These are phyloP conservation scores for Neofusicoccum sp. DNA, from an alignment of 2,329 filamentous ascomycete species.

Conservation along the genomic window DNA sequence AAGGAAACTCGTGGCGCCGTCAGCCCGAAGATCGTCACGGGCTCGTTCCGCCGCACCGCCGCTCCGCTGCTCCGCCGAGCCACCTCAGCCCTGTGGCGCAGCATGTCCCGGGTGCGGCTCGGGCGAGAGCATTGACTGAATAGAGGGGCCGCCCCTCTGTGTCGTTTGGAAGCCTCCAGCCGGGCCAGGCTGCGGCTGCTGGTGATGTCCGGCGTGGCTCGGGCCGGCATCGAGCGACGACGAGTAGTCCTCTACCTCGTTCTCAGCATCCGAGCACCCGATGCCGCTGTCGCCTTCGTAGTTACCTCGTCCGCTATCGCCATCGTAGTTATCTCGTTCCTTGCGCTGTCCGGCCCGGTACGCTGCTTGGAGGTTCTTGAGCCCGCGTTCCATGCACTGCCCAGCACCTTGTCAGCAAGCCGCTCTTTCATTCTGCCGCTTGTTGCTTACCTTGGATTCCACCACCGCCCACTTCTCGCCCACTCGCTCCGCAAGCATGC, in stretches of 20 bases:
- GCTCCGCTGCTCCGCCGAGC: not conserved
- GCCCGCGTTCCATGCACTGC: conserved; percentile 78
- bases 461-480: conserved; percentile 63
- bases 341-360: conserved; percentile 65
- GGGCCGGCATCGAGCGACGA: conserved; percentile 12
- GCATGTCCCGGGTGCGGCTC: conserved; percentile 11
- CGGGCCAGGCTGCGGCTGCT: conserved; percentile 51
- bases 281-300: conserved; percentile 68
- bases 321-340: conserved; percentile 54
- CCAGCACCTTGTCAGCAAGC: not conserved
- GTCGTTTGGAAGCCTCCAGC: conserved; percentile 10
- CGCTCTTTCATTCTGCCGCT: conserved; percentile 40
- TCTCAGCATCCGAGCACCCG: conserved; percentile 53
- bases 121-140: conserved; percentile 39
- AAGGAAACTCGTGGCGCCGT: conserved; percentile 3
- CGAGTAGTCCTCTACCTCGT: conserved; percentile 34
- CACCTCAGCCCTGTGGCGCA: not conserved
- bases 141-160: conserved; percentile 35
- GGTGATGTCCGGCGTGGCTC: conserved; percentile 41
- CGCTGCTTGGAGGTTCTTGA: conserved; percentile 75
- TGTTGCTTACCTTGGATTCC: conserved; percentile 73
- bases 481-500: conserved; percentile 62
- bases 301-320: conserved; percentile 16
- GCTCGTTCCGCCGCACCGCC: not conserved
- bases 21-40: conserved; percentile 3